Evolutionary conservation across 371 early-diverging fungal genomes (phyloP), one percentile per base, ranked within the genome.

Genomic region (Parasitella parasitica): DNA sequence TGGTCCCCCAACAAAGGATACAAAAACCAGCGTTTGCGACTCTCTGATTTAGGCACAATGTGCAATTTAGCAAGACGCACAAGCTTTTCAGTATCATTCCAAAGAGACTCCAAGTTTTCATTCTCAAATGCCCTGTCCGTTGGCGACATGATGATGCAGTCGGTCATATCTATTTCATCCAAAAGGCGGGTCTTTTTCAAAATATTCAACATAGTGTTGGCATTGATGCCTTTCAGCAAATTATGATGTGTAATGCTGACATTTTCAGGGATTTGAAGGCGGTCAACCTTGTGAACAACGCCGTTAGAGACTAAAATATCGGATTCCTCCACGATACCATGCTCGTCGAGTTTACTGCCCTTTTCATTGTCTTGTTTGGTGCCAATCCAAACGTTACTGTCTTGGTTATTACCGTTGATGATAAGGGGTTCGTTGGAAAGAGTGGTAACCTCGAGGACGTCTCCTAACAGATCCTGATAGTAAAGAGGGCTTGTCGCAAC

Each of bases 91-190:
- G 58, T 66, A 35, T 85, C 78, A 16, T 76, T 72, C 68, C 77
- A 65, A 3, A 81, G 57, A 0, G 67, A 62, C 27, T 75, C 71
- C 13, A 85, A 60, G n/a, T 74, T 70, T 4, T 82, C 65, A 5
- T 70, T 54, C 11, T 73, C 73, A 66, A 84, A 83, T 0, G 84
- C 86, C 11, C 78, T 72, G 43, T 86, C 82, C 0, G 77, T 78
- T 0, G 86, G 86, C 0, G 76, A 80, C 37, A 86, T 75, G 2
- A 86, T 61, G 6, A 76, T 71, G 34, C 57, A 74, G 34, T 77
- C 72, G 1, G 69, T 61, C 39, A 67, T 61, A 27, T 75, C 76
- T 12, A 66, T 50, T 3, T 27, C 35, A 43, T 80, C 61, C 3
- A 81, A 57, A 6, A 84, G 58, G 30, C 75, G 72, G 5, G 81